A percentile compares a stretch with the other conserved stretches of the same genome.
These are phyloP conservation scores for Phytophthora vignae DNA, from an alignment of 352 stramenopile genomes.

Conservation along the genomic window DNA sequence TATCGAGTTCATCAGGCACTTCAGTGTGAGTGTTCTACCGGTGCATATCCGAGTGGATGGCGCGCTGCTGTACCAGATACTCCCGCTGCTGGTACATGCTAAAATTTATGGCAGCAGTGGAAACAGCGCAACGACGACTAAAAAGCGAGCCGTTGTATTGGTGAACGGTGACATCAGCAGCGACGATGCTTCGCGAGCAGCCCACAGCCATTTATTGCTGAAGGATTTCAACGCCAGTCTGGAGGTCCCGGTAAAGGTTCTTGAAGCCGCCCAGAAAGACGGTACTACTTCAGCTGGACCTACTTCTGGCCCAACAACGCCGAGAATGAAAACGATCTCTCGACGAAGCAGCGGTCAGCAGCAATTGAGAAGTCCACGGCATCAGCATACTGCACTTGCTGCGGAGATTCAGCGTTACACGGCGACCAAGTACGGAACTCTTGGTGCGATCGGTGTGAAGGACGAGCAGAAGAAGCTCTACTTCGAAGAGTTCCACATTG, in stretches of 20 bases:
- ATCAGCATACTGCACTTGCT: conserved; percentile 41
- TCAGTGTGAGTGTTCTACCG: conserved; percentile 73
- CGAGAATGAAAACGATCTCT: conserved; percentile 39
- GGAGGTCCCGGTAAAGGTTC: conserved; percentile 73
- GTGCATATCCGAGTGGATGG: conserved; percentile 86
- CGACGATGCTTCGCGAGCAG: conserved; percentile 41
- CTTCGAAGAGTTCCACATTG: conserved; percentile 91
- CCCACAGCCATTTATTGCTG: conserved; percentile 61
- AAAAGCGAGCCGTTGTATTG: conserved; percentile 37
- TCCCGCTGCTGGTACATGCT: conserved; percentile 67
- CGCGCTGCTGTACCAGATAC: conserved; percentile 78
- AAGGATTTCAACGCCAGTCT: conserved; percentile 81
- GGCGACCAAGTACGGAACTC: conserved; percentile 35
- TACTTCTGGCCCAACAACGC: conserved; percentile 42
- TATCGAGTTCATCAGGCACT: conserved; percentile 90
- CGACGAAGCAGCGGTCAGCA: conserved; percentile 33
- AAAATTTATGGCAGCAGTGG: conserved; percentile 50
- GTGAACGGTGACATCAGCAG: conserved; percentile 36
- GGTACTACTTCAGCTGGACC: conserved; percentile 49
- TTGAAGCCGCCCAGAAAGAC: conserved; percentile 78
- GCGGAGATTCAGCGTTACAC: conserved; percentile 48
- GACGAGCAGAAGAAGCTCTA: conserved; percentile 87
- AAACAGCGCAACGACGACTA: conserved; percentile 18
- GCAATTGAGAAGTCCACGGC: conserved; percentile 22
- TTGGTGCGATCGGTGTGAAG: conserved; percentile 48